A percentile compares a stretch with the other conserved stretches of the same genome.
Conservation (phyloP, 768 basidiomycete species). For the Trametes cubensis region DNA sequence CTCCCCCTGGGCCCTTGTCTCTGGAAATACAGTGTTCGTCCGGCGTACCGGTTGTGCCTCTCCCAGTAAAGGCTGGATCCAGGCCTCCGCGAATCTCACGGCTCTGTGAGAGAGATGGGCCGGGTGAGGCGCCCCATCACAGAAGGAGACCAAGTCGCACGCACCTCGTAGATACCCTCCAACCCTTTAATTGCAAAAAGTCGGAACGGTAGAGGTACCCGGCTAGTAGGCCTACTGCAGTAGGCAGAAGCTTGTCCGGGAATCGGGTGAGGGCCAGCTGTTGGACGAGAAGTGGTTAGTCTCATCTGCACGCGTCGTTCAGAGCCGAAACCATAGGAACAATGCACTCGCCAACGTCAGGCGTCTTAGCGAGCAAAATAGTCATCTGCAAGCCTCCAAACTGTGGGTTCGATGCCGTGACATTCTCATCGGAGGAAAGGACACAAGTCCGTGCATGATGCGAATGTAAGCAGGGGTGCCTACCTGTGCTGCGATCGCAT, state of each 20-base stretch:
- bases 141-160: background rate
- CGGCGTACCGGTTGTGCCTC: constrained; percentile 63
- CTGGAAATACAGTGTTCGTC: constrained; percentile 76
- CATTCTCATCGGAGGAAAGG: background rate
- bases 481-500: constrained; percentile 75
- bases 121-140: background rate
- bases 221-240: constrained; percentile 64
- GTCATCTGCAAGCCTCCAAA: background rate
- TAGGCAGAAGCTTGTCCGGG: constrained; percentile 65
- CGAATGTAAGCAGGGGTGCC: constrained; percentile 23
- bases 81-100: constrained; percentile 54
- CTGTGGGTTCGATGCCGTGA: background rate
- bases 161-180: constrained; percentile 62
- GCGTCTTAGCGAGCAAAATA: background rate
- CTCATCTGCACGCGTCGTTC: background rate
- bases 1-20: constrained; percentile 35
- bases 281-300: background rate
- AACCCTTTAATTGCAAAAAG: constrained; percentile 74
- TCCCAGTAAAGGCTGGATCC: constrained; percentile 70
- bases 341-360: background rate
- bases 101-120: constrained; percentile 30
- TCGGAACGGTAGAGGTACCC: constrained; percentile 87
- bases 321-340: background rate
- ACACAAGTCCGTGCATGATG: background rate
- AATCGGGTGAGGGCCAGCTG: constrained; percentile 72